Evolutionary conservation across 257 asterid genomes (phyloP), one percentile per base, ranked within the genome.

Genomic region (Forsythia viridissima): DNA sequence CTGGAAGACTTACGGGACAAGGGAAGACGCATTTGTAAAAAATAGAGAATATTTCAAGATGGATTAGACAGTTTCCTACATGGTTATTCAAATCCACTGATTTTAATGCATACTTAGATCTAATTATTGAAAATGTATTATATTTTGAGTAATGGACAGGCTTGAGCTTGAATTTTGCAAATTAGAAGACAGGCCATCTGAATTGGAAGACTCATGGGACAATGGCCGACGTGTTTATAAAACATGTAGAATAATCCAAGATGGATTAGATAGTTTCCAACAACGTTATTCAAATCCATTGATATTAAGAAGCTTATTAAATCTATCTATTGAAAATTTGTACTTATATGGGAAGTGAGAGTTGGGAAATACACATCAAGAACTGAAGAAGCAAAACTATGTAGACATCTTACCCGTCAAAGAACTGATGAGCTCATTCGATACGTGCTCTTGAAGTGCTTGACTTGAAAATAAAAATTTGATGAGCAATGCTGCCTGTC

Each of bases 371-470:
- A 18, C 18, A 16, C 70, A 21, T 57, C 37, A 70, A 81, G 67
- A 59, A 59, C 11, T 15, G n/a, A 59, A 59, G 36, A 21, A 20
- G 67, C 8, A 3, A 63, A 55, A 63, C 24, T 63, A 63, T 63
- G 24, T 30, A 36, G 51, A 41, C 38, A 73, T 78, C 71, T 77
- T 85, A 92, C 98, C 98, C 78, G 97, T 90, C 89, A 93, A 82
- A 34, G 97, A 90, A 71, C 88, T 85, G 88, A 93, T 82, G 41
- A 93, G 89, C 81, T 93, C 98, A 67, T 89, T 90, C 30, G 98
- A 92, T 39, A 82, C 94, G 52, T 91, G 92, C 75, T 93, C 97
- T 87, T 92, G 97, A 79, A 93, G 97, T 73, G 94, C 88, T 80
- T 89, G 97, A 81, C 89, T 93, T 76, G 98, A 93, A 82, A 93